Percentiles rank a stretch among this genome's conserved stretches.
Conservation (phyloP, 768 basidiomycete species). For the Terana coerulea region DNA sequence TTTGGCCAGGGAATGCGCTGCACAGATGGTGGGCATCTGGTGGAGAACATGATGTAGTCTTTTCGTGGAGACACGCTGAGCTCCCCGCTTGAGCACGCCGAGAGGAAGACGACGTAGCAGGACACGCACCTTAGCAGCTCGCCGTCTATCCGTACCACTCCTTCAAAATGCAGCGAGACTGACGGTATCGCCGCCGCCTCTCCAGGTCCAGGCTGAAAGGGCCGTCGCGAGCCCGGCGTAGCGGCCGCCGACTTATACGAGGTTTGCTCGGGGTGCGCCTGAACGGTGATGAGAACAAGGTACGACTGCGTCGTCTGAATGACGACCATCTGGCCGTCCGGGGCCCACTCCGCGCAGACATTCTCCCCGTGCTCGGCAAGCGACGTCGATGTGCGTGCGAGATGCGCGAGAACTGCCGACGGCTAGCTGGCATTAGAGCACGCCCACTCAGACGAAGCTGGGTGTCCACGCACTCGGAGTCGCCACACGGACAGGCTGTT, state of each 20-base stretch:
- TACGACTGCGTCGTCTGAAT: slow-evolving; percentile 84
- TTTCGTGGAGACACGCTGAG: slow-evolving; percentile 72
- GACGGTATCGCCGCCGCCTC: slow-evolving; percentile 69
- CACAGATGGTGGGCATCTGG: slow-evolving; percentile 66
- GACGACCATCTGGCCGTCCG: slow-evolving; percentile 74
- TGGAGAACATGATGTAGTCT: slow-evolving; percentile 69
- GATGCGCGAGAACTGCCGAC: slow-evolving; percentile 63
- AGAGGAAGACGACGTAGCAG: not conserved
- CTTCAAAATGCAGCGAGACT: slow-evolving; percentile 71
- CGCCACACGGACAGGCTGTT: slow-evolving; percentile 77
- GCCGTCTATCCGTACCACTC: slow-evolving; percentile 78
- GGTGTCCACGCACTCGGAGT: slow-evolving; percentile 55
- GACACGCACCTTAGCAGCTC: slow-evolving; percentile 57
- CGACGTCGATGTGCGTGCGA: slow-evolving; percentile 74
- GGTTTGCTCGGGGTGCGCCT: slow-evolving; percentile 48
- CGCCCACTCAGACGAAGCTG: not conserved
- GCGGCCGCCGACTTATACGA: slow-evolving; percentile 55
- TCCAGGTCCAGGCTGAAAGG: slow-evolving; percentile 77
- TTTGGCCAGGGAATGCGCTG: slow-evolving; percentile 85
- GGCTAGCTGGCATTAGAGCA: slow-evolving; percentile 45
- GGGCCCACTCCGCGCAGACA: slow-evolving; percentile 70
- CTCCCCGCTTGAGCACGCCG: no score
- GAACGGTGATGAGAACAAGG: slow-evolving; percentile 70
- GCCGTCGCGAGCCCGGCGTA: slow-evolving; percentile 51
- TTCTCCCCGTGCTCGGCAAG: slow-evolving; percentile 85